These are phyloP conservation scores for Fusarium haematococcum DNA, from an alignment of 2,329 filamentous ascomycete genomes.

Conservation along the genomic window DNA sequence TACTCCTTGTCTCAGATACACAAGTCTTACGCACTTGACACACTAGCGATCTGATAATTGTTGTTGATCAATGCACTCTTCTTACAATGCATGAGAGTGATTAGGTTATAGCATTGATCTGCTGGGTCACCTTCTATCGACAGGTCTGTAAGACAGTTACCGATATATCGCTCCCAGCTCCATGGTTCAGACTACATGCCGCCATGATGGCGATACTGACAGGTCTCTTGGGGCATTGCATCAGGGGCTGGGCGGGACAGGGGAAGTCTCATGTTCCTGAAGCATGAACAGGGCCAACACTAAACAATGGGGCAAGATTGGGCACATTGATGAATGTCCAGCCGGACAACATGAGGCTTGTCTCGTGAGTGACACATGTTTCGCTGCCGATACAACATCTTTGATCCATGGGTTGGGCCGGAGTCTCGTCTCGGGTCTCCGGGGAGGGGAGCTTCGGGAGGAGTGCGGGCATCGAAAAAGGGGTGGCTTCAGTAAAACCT, in stretches of 20 bases:
- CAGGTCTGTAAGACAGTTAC: not conserved
- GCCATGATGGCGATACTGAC: not conserved
- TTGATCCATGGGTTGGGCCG: not conserved
- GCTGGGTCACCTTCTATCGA: not conserved
- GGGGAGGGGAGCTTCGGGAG: conserved; percentile 10
- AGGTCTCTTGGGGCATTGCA: not conserved
- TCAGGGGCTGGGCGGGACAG: not conserved
- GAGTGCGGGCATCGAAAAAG: not conserved
- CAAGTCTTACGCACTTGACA: conserved; percentile 8
- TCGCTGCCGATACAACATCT: not conserved
- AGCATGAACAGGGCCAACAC: not conserved
- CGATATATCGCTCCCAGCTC: not conserved
- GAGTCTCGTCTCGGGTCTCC: not conserved
- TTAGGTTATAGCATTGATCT: not conserved
- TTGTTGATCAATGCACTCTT: not conserved
- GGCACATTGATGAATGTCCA: not conserved
- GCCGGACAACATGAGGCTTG: not conserved
- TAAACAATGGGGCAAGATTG: not conserved
- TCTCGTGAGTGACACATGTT: conserved; percentile 2
- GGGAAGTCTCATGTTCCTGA: not conserved
- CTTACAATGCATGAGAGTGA: not conserved
- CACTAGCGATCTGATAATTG: conserved; percentile 6
- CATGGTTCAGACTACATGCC: not conserved
- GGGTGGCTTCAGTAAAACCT: not conserved
- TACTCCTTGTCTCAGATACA: conserved; percentile 26